Evolutionary conservation across 2,329 filamentous ascomycete genomes (phyloP).

Genomic region (Lecanoromycetidae sp.): DNA sequence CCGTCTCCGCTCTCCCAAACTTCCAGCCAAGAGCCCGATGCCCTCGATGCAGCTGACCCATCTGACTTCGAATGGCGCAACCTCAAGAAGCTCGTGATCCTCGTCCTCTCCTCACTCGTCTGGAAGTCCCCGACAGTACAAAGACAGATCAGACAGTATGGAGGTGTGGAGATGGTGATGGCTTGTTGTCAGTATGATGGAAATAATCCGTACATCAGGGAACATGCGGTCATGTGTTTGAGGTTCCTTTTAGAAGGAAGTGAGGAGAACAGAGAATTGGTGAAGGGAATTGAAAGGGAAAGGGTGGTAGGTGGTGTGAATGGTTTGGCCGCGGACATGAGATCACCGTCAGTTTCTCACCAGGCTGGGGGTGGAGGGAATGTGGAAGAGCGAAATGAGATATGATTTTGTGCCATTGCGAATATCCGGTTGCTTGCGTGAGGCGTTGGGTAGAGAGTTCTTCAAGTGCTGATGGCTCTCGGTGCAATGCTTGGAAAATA

Average conservation of each 20-base stretch:
- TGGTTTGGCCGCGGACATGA: too few relatives aligned
- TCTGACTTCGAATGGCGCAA: slow-evolving; percentile 63
- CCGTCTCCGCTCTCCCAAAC: slow-evolving; percentile 8
- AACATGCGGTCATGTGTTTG: slow-evolving; percentile 79
- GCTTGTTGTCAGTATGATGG: slow-evolving; percentile 87
- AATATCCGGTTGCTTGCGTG: not conserved
- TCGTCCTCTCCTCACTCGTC: slow-evolving; percentile 77
- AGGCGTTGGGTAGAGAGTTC: not conserved
- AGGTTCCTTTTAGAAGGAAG: slow-evolving; percentile 53
- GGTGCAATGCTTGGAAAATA: too few relatives aligned
- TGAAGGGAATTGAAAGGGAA: slow-evolving; percentile 17
- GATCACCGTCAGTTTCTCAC: too few relatives aligned
- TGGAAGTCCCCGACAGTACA: slow-evolving; percentile 80
- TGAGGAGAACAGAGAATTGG: slow-evolving; percentile 41
- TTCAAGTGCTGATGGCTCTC: slow-evolving; percentile 17
- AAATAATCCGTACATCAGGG: slow-evolving; percentile 86
- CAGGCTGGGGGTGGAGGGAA: not conserved
- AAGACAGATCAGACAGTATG: slow-evolving; percentile 71
- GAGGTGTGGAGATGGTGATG: slow-evolving; percentile 75
- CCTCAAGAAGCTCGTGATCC: slow-evolving; percentile 83
- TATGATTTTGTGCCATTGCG: not conserved
- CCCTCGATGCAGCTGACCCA: slow-evolving; percentile 31
- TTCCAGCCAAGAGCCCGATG: slow-evolving; percentile 13
- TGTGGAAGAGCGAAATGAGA: too few relatives aligned
- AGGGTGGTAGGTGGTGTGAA: too few relatives aligned